Evolutionary conservation across 2,329 filamentous ascomycete genomes (phyloP), one percentile per base, ranked within the genome.

Genomic region (Calcarisporium arbuscula): DNA sequence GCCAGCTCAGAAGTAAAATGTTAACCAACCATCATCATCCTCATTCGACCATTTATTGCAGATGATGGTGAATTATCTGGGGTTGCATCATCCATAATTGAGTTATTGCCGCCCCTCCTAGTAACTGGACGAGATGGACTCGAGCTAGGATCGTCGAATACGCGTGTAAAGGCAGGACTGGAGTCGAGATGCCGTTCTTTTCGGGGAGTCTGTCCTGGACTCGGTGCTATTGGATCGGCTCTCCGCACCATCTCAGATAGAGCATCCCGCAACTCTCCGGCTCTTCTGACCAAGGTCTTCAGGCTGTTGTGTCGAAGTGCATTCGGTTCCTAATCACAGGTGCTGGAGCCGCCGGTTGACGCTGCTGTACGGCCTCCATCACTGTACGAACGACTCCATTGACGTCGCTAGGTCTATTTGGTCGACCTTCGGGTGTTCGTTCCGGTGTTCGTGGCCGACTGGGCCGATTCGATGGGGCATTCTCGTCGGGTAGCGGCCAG

Each of bases 231-330:
- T 19, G 74, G 66, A 46, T 82, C 77, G 25, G 68, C 72, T 33
- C 66, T 67, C 30, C 77, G 73, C 30, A 82, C 64, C 5, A 75
- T 54, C 35, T 81, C 76, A 1, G 76, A 76, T 16, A 82, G 58
- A 5, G 64, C 61, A 43, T 80, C 75, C 19, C 72, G 70, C 21
- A 82, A 56, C 36, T 74, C 71, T 19, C 72, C 68, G 2, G 78
- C 78, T 39, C 76, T 67, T 51, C 75, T 77, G 23, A 82, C 78
- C 34, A 82, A 60, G 48, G 77, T 74, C 46, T 75, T 77, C n/a
- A 82, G 64, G 53, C 75, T 82, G 43, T 80, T 5, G 78, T 82
- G 50, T 81, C 78, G 43, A 82, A 82, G 39, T 80, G 79, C 48
- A 82, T 52, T 43, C 72, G 72, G 40, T 68, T 65, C 32, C 66